Evolutionary conservation across 495 filamentous ascomycete species (phyloP).

Genomic region (Rhypophila decipiens): DNA sequence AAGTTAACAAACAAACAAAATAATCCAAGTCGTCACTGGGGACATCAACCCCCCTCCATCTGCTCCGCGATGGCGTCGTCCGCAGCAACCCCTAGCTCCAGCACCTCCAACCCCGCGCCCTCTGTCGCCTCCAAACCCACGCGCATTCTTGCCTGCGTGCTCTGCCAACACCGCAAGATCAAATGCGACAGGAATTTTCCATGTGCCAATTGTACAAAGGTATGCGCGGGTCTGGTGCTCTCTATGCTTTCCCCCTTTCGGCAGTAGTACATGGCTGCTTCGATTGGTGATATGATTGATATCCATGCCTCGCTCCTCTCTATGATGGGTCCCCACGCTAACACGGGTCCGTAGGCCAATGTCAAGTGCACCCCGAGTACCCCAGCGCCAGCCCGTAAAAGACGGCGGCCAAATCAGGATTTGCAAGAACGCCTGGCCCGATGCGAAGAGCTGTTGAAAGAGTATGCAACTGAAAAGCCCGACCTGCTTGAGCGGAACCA

Average conservation of each 20-base stretch:
- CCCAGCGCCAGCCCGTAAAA: constrained; percentile 42
- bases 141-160: constrained; percentile 33
- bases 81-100: constrained; percentile 1
- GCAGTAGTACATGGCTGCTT: not conserved
- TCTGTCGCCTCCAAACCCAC: constrained; percentile 16
- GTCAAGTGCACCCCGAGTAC: constrained; percentile 42
- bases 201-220: constrained; percentile 58
- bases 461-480: constrained; percentile 37
- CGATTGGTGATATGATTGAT: too few relatives aligned
- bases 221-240: constrained; percentile 9
- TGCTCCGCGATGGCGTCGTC: constrained; percentile 5
- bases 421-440: constrained; percentile 41
- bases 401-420: constrained; percentile 41
- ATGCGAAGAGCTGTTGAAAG: constrained; percentile 42
- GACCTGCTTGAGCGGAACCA: constrained; percentile 1
- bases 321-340: constrained; percentile 5
- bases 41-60: too few relatives aligned
- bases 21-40: too few relatives aligned
- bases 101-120: not conserved
- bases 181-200: constrained; percentile 64
- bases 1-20: too few relatives aligned
- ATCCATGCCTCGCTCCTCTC: not conserved
- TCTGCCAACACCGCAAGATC: constrained; percentile 62
- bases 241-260: not conserved
- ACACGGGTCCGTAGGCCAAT: constrained; percentile 27